These are phyloP conservation scores for Viola pubescens DNA, from an alignment of 441 rosid species.

Conservation along the genomic window DNA sequence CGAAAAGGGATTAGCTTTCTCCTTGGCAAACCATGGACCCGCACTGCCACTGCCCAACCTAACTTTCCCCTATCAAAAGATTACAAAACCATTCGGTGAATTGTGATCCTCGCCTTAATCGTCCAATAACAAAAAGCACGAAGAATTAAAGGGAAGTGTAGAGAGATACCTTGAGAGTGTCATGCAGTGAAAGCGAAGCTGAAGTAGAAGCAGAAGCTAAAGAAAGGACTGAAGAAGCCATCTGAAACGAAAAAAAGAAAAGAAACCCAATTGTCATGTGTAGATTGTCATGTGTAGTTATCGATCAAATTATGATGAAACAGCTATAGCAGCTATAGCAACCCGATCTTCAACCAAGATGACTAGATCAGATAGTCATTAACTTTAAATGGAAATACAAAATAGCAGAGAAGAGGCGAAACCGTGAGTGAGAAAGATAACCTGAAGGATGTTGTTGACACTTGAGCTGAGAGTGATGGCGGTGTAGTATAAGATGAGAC, in stretches of 20 bases:
- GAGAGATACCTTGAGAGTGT: constrained; percentile 42
- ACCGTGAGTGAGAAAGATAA: too few species aligned
- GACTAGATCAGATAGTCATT: too few species aligned
- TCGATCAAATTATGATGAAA: too few species aligned
- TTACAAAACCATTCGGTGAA: not conserved
- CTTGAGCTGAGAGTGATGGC: too few species aligned
- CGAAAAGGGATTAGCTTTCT: constrained; percentile 26
- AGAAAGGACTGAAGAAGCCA: constrained; percentile 62
- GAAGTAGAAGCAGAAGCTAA: constrained; percentile 47
- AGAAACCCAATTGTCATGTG: too few species aligned
- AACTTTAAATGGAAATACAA: too few species aligned
- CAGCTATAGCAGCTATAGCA: too few species aligned
- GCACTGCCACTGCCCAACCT: constrained; percentile 42
- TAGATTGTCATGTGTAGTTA: too few species aligned
- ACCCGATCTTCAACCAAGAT: too few species aligned
- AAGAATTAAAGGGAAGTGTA: not conserved
- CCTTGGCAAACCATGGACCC: constrained; percentile 20
- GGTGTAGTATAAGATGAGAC: too few species aligned
- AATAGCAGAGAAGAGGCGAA: too few species aligned
- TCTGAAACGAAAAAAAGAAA: constrained; percentile 8
- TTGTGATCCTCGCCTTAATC: constrained; percentile 9
- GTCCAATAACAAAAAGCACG: not conserved
- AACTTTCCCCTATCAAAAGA: constrained; percentile 40
- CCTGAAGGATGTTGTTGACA: too few species aligned
- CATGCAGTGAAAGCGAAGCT: constrained; percentile 35